Evolutionary conservation across 768 basidiomycete genomes (phyloP), one percentile per base, ranked within the genome.

Genomic region (Russula emetica): DNA sequence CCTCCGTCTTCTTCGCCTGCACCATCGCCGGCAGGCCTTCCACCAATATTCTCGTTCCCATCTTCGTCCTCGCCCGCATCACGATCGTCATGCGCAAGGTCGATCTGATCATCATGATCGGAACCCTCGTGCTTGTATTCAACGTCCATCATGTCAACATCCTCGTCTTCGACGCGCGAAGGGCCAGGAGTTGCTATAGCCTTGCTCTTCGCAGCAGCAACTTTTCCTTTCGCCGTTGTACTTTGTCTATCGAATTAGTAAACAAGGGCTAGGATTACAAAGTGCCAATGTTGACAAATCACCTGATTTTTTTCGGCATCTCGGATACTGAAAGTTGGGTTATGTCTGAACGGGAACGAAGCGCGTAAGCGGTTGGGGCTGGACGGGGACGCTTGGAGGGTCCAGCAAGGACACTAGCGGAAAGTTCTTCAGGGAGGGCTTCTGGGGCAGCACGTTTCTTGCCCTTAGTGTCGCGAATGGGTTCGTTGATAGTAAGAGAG

Each of bases 391-490:
- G 88, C 76, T 91, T 90, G 61, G 78, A 78, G 58, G 85, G 79
- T 32, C 83, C 78, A 28, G 76, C 71, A 34, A 69, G 62, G 64
- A 78, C 69, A 50, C 75, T 66, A 52, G 78, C 77, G 69, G 78
- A 74, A 55, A 72, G 88, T 73, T 88, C 85, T 75, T 88, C 88
- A 50, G 84, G 84, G 68, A 76, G 76, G 38, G 78, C 75, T 76
- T 92, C 89, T 54, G 88, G 87, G 36, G 80, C 83, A 44, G 92
- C 93, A 70, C 92, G 88, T 78, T 95, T 96, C 85, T 97, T 97
- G 63, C 93, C 94, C 76, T 95, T 95, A 68, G 76, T 75, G 76
- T 92, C 90, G 71, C 81, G 81, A 3, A 77, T 69, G 55, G 87
- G 83, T 80, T 93, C 92, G 85, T 85, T 86, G 76, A 92, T 92